phyloP scores from a whole-genome alignment of 345 rosid genomes.

The Erysimum cheiranthoides region DNA sequence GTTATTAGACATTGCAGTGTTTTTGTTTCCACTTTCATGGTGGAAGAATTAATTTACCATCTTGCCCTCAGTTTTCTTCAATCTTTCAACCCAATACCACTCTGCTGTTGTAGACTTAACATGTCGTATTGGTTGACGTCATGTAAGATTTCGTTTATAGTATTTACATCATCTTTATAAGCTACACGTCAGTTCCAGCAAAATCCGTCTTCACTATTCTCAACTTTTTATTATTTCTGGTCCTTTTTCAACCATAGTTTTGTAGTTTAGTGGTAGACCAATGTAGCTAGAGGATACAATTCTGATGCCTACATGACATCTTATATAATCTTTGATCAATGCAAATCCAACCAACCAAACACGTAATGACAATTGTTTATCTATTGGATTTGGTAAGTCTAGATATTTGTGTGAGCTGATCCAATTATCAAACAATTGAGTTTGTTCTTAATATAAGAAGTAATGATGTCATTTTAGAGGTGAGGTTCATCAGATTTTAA shows the following conservation, averaged over 20 bases:
- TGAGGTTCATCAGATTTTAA: background rate
- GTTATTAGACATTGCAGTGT: background rate
- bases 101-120: background rate
- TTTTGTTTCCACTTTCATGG: conserved; percentile 24
- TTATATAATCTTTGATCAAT: background rate
- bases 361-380: background rate
- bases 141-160: too few species aligned
- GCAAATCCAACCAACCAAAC: background rate
- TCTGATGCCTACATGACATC: background rate
- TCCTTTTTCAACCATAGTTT: background rate
- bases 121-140: too few species aligned
- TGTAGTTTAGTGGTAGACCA: background rate
- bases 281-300: background rate
- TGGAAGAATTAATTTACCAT: background rate
- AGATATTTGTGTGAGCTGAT: background rate
- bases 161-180: background rate
- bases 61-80: background rate
- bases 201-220: background rate
- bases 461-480: background rate
- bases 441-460: background rate
- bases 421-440: background rate
- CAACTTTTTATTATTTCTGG: background rate
- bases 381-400: background rate
- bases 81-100: background rate
- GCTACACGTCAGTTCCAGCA: background rate